These are phyloP conservation scores for Apiospora saccharicola DNA, from an alignment of 2,329 filamentous ascomycete species.

Conservation along the genomic window DNA sequence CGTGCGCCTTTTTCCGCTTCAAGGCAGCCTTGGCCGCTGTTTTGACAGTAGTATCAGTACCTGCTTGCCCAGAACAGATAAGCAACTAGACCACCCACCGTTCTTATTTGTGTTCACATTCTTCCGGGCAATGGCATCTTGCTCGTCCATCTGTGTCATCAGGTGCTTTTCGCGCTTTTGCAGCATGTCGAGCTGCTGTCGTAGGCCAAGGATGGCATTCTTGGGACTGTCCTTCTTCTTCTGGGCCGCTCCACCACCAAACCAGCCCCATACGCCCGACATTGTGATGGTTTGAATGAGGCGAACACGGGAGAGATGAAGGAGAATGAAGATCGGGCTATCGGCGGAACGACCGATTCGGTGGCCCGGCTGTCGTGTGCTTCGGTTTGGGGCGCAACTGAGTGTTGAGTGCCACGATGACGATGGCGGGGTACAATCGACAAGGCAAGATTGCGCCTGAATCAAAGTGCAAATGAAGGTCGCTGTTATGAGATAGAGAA, in stretches of 20 bases:
- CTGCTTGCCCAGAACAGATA: conserved; percentile 28
- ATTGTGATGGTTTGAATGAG: conserved; percentile 50
- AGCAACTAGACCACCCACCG: conserved; percentile 63
- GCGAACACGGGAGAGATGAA: conserved; percentile 19
- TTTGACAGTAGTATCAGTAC: conserved; percentile 18
- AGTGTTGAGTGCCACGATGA: not conserved
- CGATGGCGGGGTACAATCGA: conserved; percentile 20
- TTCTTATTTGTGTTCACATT: conserved; percentile 89
- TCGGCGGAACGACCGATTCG: conserved; percentile 13
- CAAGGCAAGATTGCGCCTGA: not conserved
- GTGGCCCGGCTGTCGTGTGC: conserved; percentile 8
- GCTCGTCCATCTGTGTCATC: conserved; percentile 90
- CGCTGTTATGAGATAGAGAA: not conserved
- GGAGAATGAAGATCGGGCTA: not conserved
- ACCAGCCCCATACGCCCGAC: conserved; percentile 85
- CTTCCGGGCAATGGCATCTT: conserved; percentile 88
- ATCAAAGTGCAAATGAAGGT: conserved; percentile 6
- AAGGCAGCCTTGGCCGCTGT: conserved; percentile 89
- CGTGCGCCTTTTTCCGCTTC: conserved; percentile 92
- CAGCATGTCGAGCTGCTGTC: conserved; percentile 94
- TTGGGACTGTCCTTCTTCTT: conserved; percentile 94
- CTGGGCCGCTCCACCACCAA: conserved; percentile 81
- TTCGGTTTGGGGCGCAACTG: conserved; percentile 18
- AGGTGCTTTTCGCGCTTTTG: conserved; percentile 95
- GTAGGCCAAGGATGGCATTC: conserved; percentile 90